These are phyloP conservation scores for Boletus huronensis DNA, from an alignment of 768 basidiomycete genomes.

Conservation along the genomic window DNA sequence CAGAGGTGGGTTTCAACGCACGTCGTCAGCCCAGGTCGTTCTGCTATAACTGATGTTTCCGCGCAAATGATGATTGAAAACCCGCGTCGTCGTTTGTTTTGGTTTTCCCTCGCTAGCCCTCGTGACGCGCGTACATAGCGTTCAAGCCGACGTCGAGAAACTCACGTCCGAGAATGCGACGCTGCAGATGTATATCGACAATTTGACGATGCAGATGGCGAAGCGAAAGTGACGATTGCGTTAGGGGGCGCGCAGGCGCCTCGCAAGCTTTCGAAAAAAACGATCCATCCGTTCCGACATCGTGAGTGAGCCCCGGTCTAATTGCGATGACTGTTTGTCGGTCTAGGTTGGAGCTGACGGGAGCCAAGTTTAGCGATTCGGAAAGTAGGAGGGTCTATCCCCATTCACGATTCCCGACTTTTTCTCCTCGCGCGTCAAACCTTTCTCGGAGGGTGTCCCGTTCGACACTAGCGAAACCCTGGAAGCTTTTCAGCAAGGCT, in stretches of 20 bases:
- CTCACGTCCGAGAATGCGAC: conserved; percentile 76
- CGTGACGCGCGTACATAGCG: conserved; percentile 58
- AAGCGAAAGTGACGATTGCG: conserved; percentile 54
- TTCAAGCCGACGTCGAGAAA: conserved; percentile 80
- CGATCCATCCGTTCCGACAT: background rate
- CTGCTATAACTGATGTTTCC: background rate
- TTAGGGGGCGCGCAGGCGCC: background rate
- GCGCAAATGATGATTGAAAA: background rate
- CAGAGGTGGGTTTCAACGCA: conserved; percentile 47
- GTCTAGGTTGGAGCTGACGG: background rate
- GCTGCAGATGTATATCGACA: conserved; percentile 87
- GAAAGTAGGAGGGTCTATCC: background rate
- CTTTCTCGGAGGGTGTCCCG: background rate
- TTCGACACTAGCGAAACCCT: background rate
- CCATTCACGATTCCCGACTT: background rate
- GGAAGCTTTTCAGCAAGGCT: background rate
- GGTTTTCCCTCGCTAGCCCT: conserved; percentile 45
- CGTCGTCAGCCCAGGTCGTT: background rate
- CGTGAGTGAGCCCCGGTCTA: conserved; percentile 5
- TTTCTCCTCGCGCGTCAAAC: background rate
- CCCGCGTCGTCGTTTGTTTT: background rate
- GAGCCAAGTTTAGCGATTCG: background rate
- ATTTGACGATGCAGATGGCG: conserved; percentile 83
- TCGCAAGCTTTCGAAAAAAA: background rate
- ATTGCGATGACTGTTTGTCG: background rate